Percentiles rank a stretch among this genome's conserved stretches.
Conservation (phyloP, 164 flowering plant genomes). For the Vitis amurensis region DNA sequence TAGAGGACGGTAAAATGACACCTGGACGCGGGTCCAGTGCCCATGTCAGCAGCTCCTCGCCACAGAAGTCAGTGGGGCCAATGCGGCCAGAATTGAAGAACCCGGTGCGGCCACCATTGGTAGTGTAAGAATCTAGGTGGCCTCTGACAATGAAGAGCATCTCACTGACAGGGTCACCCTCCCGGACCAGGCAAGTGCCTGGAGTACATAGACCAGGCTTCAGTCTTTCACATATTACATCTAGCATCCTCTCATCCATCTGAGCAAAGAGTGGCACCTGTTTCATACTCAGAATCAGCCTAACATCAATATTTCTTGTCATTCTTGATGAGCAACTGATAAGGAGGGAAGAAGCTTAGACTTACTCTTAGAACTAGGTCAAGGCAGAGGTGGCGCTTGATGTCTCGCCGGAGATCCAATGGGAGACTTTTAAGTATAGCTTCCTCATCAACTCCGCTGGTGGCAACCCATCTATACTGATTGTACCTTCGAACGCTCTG, state of each 20-base stretch:
- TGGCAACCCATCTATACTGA: slow-evolving; percentile 51
- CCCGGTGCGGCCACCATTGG: slow-evolving; percentile 52
- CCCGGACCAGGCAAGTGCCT: slow-evolving; percentile 41
- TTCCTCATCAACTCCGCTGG: slow-evolving; percentile 64
- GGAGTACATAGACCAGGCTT: slow-evolving; percentile 38
- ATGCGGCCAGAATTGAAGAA: slow-evolving; percentile 48
- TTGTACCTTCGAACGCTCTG: slow-evolving; percentile 40
- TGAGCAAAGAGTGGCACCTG: slow-evolving; percentile 58
- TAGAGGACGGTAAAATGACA: slow-evolving; percentile 45
- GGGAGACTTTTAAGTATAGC: slow-evolving; percentile 43
- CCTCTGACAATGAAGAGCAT: slow-evolving; percentile 63
- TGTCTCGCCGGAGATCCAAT: slow-evolving; percentile 51
- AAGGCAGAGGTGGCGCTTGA: slow-evolving; percentile 59
- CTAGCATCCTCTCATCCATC: slow-evolving; percentile 54
- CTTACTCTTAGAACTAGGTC: slow-evolving; percentile 53
- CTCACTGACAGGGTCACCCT: slow-evolving; percentile 59
- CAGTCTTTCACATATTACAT: slow-evolving; percentile 57
- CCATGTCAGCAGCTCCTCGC: slow-evolving; percentile 66
- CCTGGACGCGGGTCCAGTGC: slow-evolving; percentile 45
- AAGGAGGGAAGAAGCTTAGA: background rate
- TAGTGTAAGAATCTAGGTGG: slow-evolving; percentile 45
- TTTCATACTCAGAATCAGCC: background rate
- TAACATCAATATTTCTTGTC: too few relatives aligned
- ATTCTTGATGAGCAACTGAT: too few relatives aligned
- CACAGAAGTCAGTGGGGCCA: slow-evolving; percentile 58